A percentile compares a stretch with the other conserved stretches of the same genome.
Conservation (phyloP, 164 flowering plant species). For the Magnolia kwangsiensis region DNA sequence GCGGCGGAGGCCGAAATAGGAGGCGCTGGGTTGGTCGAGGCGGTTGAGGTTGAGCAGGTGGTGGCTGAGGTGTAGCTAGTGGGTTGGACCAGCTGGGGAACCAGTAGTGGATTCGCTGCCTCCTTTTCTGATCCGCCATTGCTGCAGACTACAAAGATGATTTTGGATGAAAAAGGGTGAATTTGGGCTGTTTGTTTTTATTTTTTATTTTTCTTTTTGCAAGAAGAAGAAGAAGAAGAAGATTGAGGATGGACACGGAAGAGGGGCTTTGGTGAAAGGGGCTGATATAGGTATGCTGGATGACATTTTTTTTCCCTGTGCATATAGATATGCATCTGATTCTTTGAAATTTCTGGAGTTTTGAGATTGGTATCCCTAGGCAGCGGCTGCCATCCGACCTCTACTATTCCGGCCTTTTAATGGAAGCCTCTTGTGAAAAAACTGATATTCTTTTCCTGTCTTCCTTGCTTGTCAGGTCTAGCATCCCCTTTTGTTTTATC, state of each 20-base stretch:
- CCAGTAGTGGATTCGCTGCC: constrained; percentile 5
- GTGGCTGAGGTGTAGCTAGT: neutral
- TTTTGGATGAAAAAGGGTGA: neutral
- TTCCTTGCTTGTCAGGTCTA: constrained; percentile 1
- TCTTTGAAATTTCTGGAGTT: neutral
- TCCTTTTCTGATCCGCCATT: constrained; percentile 6
- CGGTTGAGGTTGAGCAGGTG: constrained; percentile 11
- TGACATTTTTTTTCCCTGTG: neutral
- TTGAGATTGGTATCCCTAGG: neutral
- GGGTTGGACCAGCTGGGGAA: constrained; percentile 2
- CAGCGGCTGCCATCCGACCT: neutral
- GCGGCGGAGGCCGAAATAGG: neutral
- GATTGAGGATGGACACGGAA: neutral
- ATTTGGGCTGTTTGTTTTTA: no score
- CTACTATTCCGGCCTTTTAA: neutral
- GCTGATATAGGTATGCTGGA: neutral
- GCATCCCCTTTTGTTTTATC: neutral
- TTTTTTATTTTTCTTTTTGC: neutral
- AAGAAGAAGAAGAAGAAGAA: neutral
- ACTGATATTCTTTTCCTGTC: neutral
- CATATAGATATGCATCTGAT: neutral
- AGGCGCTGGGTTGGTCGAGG: neutral
- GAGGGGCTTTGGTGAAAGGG: neutral
- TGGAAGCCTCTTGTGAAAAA: neutral
- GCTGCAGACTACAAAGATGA: neutral